Evolutionary conservation across 2,329 filamentous ascomycete genomes (phyloP), one percentile per base, ranked within the genome.

Genomic region (Spiromastix sp.): DNA sequence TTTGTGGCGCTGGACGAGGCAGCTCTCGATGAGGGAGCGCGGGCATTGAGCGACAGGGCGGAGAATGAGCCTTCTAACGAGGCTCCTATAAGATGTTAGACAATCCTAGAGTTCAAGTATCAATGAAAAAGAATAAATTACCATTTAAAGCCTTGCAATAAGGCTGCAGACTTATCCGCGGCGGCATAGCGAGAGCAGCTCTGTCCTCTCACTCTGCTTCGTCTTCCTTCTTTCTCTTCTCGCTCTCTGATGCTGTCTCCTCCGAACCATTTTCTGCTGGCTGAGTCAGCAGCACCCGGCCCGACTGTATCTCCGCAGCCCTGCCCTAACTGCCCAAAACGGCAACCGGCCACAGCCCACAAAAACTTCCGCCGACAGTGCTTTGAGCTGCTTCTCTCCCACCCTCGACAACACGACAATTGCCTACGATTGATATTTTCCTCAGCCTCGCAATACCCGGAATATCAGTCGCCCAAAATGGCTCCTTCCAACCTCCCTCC

Each of bases 401-500:
- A 24, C 21, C 7, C 7, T n/a, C n/a, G 21, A 7, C 21, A 24
- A 24, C 21, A 24, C 21, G 21, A 7, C 7, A 24, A 24, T n/a
- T 32, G 22, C 61, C 59, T 59, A 54, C 57, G 59, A 61, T 61
- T 63, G 59, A 61, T 59, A 58, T 56, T 52, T 53, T 55, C 55
- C 57, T 48, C 49, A 52, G 49, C 47, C 48, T 44, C 38, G 45
- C 42, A 43, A 48, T 44, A 46, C 6, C 43, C 46, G 57, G 43
- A 55, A 55, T 56, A 63, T 63, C 64, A 68, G 65, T 67, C 65
- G 64, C 66, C 72, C 79, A 91, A 79, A 66, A 95, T 95, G 89
- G 85, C 87, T 64, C 84, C 89, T 66, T 76, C 79, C 60, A 93
- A 95, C 74, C 82, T 95, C 53, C 91, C 91, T 65, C 74, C 87